These are phyloP conservation scores for Aspergillus quadrilineatus DNA, from an alignment of 2,329 filamentous ascomycete species.

Conservation along the genomic window DNA sequence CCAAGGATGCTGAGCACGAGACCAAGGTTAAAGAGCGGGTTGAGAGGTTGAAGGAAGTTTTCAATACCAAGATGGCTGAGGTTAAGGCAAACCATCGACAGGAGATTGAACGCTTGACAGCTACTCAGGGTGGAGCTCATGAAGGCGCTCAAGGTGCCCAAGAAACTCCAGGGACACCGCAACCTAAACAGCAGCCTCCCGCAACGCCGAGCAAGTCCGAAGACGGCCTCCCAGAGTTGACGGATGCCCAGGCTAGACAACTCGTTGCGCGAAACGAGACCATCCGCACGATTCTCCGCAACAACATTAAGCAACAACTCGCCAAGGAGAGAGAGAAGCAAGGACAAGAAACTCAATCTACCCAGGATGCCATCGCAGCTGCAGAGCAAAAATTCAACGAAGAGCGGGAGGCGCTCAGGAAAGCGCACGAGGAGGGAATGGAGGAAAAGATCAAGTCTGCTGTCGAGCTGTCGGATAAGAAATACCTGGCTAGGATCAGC, in stretches of 20 bases:
- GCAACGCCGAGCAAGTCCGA: conserved; percentile 33
- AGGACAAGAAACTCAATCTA: conserved; percentile 35
- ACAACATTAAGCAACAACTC: conserved; percentile 57
- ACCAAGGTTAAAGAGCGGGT: conserved; percentile 48
- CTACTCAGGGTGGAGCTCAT: conserved; percentile 37
- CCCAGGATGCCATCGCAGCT: conserved; percentile 38
- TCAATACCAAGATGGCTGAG: conserved; percentile 67
- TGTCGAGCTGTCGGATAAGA: conserved; percentile 72
- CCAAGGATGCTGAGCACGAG: conserved; percentile 53
- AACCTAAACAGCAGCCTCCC: conserved; percentile 25
- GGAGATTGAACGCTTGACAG: conserved; percentile 50
- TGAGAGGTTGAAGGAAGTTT: conserved; percentile 63
- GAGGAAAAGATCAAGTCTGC: conserved; percentile 60
- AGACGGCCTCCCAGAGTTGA: conserved; percentile 42
- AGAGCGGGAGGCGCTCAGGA: conserved; percentile 43
- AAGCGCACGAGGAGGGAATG: conserved; percentile 55
- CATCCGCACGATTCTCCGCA: conserved; percentile 51
- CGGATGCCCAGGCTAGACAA: conserved; percentile 51
- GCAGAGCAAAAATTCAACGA: conserved; percentile 41
- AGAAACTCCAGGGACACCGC: conserved; percentile 23
- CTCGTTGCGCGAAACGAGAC: conserved; percentile 52
- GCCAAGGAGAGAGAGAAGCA: conserved; percentile 44
- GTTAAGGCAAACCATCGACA: conserved; percentile 51
- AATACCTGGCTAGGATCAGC: conserved; percentile 70
- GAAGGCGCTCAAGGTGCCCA: conserved; percentile 4